Evolutionary conservation across 495 filamentous ascomycete species (phyloP).

Genomic region (Annulohypoxylon moriforme): DNA sequence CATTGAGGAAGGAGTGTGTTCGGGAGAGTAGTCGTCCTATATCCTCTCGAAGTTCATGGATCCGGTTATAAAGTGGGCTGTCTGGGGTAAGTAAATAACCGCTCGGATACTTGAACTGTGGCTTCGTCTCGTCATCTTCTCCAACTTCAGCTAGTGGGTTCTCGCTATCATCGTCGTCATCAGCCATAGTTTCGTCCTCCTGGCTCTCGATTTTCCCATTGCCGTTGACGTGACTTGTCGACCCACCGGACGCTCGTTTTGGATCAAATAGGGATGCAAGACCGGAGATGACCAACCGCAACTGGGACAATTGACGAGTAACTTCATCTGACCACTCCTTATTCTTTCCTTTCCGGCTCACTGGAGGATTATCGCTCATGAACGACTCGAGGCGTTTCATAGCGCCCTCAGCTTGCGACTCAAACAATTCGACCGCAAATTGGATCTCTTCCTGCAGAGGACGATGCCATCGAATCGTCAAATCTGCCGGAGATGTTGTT

Average conservation of each 20-base stretch:
- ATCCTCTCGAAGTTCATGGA: slow-evolving; percentile 83
- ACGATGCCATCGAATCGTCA: slow-evolving; percentile 92
- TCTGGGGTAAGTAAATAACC: slow-evolving; percentile 81
- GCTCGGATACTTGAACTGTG: slow-evolving; percentile 84
- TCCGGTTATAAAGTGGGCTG: slow-evolving; percentile 70
- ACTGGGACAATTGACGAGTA: slow-evolving; percentile 84
- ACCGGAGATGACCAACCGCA: slow-evolving; percentile 87
- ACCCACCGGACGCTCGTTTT: slow-evolving; percentile 69
- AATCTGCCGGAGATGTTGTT: slow-evolving; percentile 71
- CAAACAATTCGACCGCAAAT: slow-evolving; percentile 89
- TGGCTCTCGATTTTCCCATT: slow-evolving; percentile 49
- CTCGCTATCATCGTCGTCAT: slow-evolving; percentile 68
- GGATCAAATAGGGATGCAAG: slow-evolving; percentile 89
- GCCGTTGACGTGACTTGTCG: slow-evolving; percentile 47
- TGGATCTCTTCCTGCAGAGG: slow-evolving; percentile 80
- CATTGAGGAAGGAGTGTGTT: slow-evolving; percentile 83
- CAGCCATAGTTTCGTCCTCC: slow-evolving; percentile 62
- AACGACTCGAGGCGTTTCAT: slow-evolving; percentile 72
- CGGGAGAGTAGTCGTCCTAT: slow-evolving; percentile 83
- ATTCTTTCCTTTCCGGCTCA: slow-evolving; percentile 92
- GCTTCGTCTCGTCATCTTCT: slow-evolving; percentile 84
- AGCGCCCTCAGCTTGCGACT: slow-evolving; percentile 74
- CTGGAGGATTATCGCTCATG: slow-evolving; percentile 81
- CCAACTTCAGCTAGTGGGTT: slow-evolving; percentile 73
- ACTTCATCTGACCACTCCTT: slow-evolving; percentile 99